Conservation (phyloP, 129 eudicot species). For the Calendula officinalis region DNA sequence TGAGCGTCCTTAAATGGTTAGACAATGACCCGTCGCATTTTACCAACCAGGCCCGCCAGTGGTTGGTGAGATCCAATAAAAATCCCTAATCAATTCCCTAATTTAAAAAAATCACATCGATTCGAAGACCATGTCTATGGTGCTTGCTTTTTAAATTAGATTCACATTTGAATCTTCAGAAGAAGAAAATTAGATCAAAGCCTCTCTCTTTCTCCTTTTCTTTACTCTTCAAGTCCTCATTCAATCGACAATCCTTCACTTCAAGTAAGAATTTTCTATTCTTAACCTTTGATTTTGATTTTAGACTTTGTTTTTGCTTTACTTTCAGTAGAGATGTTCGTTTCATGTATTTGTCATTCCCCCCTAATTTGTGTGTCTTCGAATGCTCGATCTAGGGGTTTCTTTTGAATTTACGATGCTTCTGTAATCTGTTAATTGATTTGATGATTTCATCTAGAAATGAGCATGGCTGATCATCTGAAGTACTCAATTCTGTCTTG, state of each 20-base stretch:
- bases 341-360: neutral
- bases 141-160: neutral
- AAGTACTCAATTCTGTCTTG: too few species aligned
- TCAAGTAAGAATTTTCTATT: slow-evolving; percentile 10
- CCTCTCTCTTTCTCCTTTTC: neutral
- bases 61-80: slow-evolving; percentile 29
- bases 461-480: neutral
- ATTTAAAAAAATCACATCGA: too few species aligned
- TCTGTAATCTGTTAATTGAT: neutral
- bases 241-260: neutral
- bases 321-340: neutral
- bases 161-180: slow-evolving; percentile 4
- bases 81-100: neutral
- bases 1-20: too few species aligned
- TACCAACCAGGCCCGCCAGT: neutral
- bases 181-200: slow-evolving; percentile 11
- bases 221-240: neutral
- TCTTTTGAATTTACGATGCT: neutral
- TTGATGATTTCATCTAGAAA: neutral
- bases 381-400: slow-evolving; percentile 11
- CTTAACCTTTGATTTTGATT: slow-evolving; percentile 5
- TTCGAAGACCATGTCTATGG: too few species aligned
- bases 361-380: neutral
- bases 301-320: neutral
- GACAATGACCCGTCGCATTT: too few species aligned